Percentiles rank a stretch among this genome's conserved stretches.
These are phyloP conservation scores for Penicillium bialowiezense DNA, from an alignment of 495 filamentous ascomycete genomes.

Conservation along the genomic window DNA sequence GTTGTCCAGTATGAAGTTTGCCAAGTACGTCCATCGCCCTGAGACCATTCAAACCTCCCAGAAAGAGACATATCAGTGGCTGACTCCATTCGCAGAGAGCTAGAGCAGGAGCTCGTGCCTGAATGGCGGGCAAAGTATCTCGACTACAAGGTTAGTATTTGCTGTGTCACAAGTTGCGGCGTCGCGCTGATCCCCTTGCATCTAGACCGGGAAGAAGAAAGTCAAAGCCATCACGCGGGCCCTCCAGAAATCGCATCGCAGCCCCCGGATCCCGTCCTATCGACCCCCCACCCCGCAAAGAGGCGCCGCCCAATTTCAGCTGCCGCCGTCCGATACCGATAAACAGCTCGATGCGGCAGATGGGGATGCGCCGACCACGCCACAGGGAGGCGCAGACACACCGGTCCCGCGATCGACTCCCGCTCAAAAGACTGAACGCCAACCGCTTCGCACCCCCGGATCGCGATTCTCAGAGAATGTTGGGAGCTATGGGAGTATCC, in stretches of 20 bases:
- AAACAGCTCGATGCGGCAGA: constrained; percentile 23
- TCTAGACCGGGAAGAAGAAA: constrained; percentile 77
- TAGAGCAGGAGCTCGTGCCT: constrained; percentile 83
- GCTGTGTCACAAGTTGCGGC: no score
- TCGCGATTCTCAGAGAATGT: constrained; percentile 36
- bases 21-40: constrained; percentile 59
- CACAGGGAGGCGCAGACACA: constrained; percentile 10
- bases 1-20: constrained; percentile 57
- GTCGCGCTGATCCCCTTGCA: not conserved
- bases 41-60: no score
- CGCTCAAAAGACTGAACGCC: constrained; percentile 28
- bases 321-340: constrained; percentile 17
- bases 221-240: constrained; percentile 77
- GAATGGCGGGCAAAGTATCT: constrained; percentile 93
- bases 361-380: constrained; percentile 7
- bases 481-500: constrained; percentile 73
- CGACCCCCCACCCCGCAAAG: constrained; percentile 29
- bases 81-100: constrained; percentile 52
- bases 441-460: constrained; percentile 37
- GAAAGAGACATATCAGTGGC: constrained; percentile 16
- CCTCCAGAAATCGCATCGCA: constrained; percentile 56
- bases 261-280: constrained; percentile 48
- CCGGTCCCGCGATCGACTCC: constrained; percentile 23
- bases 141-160: constrained; percentile 69
- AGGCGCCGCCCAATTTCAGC: constrained; percentile 14